Evolutionary conservation across 1,284 basidiomycete species (phyloP), one percentile per base, ranked within the genome.

Genomic region (Grifola frondosa): DNA sequence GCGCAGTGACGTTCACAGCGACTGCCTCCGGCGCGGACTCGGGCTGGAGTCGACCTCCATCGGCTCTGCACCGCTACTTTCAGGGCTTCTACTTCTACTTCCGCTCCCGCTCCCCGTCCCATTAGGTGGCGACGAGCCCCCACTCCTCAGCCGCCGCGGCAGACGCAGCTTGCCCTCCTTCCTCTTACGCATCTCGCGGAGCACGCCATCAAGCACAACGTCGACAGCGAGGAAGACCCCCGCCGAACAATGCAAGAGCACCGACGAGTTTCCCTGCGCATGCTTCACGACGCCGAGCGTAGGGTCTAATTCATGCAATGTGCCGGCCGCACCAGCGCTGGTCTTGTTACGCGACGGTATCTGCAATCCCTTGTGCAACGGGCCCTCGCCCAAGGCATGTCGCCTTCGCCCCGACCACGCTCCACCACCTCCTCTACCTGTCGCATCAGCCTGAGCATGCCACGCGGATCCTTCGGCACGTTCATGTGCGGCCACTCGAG

Each of bases 401-500:
- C 66, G 5, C 71, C 73, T 49, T 71, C 71, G 30, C 59, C 54
- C 5, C 74, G 70, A 4, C 74, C 73, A 26, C 70, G 67, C 37
- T 84, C 80, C 0, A 81, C 76, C 37, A 80, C 75, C 24, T 77
- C 77, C 46, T 81, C 74, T 17, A 81, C 78, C 42, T 80, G 71
- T 23, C 65, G 63, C 51, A 96, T 78, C 24, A 97, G 74, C 5
- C 75, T 70, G 30, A 96, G 66, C 20, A 97, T 68, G 4, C 84
- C 84, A 4, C 77, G 70, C 0, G 92, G 83, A 44, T 89, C 81
- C 8, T 87, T 82, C 1, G 94, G 93, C 3, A 97, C 91, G 61
- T 94, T 93, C 70, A 96, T 87, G 59, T 97, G 94, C 2, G 92
- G 91, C 93, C 93, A 97, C 23, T 85, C 84, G 36, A 93, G 74